phyloP scores from a whole-genome alignment of 345 rosid species.

The Syzygium jambos region DNA sequence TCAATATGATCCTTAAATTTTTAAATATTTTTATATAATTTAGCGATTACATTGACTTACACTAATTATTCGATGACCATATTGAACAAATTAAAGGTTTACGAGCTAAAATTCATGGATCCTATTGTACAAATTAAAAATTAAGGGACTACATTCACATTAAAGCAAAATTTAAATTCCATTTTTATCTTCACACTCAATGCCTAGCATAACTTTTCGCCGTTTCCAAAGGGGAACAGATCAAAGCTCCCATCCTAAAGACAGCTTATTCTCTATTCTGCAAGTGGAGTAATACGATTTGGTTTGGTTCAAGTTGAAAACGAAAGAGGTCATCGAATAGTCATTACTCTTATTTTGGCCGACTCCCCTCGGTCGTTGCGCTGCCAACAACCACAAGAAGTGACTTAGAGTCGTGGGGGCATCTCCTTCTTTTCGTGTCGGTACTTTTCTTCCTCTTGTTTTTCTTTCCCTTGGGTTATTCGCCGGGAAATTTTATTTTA shows the following conservation, averaged over 20 bases:
- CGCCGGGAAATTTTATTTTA: background rate
- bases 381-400: background rate
- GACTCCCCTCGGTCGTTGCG: background rate
- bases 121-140: no score
- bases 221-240: background rate
- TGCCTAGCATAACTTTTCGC: background rate
- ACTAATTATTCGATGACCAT: background rate
- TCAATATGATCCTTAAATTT: accelerated
- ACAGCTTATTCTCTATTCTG: background rate
- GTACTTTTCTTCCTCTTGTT: background rate
- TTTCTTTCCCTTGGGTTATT: background rate
- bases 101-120: background rate
- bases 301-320: background rate
- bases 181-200: background rate
- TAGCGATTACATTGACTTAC: no score
- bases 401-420: background rate
- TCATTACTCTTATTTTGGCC: background rate
- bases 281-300: background rate
- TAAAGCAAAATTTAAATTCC: no score
- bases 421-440: background rate
- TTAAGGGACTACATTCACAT: accelerated
- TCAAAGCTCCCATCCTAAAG: background rate
- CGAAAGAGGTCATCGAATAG: background rate
- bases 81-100: accelerated
- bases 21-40: no score